A percentile compares a stretch with the other conserved stretches of the same genome.
Conservation (phyloP, 305 asterid genomes). For the Plantago coronopus region DNA sequence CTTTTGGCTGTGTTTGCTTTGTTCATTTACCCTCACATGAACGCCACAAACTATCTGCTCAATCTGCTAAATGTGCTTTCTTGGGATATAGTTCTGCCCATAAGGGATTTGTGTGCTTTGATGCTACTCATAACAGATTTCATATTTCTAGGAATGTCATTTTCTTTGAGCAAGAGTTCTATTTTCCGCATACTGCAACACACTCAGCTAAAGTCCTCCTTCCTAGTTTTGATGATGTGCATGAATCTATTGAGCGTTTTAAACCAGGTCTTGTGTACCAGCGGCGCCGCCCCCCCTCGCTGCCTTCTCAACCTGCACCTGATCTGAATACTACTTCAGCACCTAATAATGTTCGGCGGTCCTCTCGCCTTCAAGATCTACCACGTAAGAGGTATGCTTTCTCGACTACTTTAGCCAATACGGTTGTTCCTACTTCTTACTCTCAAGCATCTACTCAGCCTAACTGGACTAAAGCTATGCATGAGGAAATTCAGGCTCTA, state of each 20-base stretch:
- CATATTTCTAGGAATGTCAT: not conserved
- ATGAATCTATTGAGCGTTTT: not conserved
- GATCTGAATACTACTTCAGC: not conserved
- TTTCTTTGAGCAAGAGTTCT: not conserved
- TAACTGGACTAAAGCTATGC: not conserved
- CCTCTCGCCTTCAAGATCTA: not conserved
- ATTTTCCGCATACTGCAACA: too few species aligned
- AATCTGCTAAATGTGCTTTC: not conserved
- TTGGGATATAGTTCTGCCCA: not conserved
- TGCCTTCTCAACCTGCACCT: not conserved
- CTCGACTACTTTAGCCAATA: not conserved
- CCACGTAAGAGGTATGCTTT: not conserved
- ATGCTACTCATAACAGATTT: not conserved
- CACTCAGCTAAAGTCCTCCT: not conserved
- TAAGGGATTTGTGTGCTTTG: not conserved
- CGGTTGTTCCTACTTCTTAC: not conserved
- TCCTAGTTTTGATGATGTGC: not conserved
- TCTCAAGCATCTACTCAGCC: not conserved
- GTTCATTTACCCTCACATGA: not conserved
- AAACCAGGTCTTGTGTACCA: not conserved
- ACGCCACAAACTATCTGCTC: not conserved
- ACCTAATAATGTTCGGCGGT: not conserved
- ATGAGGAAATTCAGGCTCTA: not conserved
- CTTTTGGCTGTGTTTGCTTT: conserved; percentile 2
- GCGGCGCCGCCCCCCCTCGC: not conserved